Percentiles rank a stretch among this genome's conserved stretches.
These are phyloP conservation scores for Syzygium oleosum DNA, from an alignment of 345 rosid species.

Conservation along the genomic window DNA sequence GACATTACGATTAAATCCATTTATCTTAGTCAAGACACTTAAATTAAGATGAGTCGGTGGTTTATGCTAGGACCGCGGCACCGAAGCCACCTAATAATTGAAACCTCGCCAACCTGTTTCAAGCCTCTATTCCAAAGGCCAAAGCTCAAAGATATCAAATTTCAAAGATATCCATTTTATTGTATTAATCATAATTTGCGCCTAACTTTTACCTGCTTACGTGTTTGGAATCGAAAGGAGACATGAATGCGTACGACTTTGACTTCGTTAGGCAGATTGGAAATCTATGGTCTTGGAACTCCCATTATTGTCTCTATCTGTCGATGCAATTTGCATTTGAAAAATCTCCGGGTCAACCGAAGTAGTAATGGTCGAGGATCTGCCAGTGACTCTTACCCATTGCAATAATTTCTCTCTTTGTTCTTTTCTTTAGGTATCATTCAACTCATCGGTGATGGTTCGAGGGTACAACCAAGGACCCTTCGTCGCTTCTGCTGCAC, in stretches of 20 bases:
- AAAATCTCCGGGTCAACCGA: not conserved
- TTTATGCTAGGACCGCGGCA: not conserved
- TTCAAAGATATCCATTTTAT: too few species aligned
- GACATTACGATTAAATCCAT: not conserved
- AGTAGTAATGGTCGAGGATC: not conserved
- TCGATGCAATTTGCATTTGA: too few species aligned
- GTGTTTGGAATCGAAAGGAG: not conserved
- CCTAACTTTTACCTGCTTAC: not conserved
- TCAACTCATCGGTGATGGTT: not conserved
- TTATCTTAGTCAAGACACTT: not conserved
- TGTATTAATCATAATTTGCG: not conserved
- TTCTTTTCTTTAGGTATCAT: not conserved
- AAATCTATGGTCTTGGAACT: not conserved
- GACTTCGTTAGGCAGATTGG: not conserved
- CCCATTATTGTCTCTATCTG: not conserved
- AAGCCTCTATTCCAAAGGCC: not conserved
- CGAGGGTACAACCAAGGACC: not conserved
- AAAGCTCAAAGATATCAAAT: not conserved
- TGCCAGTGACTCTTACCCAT: not conserved
- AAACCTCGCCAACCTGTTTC: not conserved
- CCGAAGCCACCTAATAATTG: not conserved
- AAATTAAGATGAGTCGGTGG: not conserved
- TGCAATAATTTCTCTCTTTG: not conserved
- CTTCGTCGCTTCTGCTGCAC: not conserved
- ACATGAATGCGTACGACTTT: not conserved